Conservation (phyloP, 2,329 filamentous ascomycete genomes). For the Ophiostoma novo-ulmi region DNA sequence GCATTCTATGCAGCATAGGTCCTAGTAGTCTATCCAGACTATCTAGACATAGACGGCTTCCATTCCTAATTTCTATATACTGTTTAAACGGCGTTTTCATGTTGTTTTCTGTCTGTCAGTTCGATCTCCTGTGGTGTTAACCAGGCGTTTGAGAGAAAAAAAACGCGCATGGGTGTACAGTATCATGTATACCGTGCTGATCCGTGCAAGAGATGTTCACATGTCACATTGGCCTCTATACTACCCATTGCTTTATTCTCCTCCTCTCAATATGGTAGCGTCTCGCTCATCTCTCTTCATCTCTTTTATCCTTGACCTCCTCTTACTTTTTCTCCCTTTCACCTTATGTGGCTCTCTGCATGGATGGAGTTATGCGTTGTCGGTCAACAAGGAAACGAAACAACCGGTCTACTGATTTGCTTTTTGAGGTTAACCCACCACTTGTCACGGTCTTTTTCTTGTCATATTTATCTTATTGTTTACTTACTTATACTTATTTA, state of each 20-base stretch:
- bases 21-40: background rate
- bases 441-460: constrained; percentile 13
- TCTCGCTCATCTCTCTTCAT: background rate
- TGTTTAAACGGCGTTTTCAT: background rate
- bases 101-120: background rate
- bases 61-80: background rate
- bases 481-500: background rate
- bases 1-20: constrained; percentile 49
- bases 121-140: background rate
- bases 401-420: constrained; percentile 14
- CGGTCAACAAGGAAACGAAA: constrained; percentile 24
- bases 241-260: background rate
- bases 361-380: constrained; percentile 28
- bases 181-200: background rate
- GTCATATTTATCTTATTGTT: background rate
- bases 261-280: background rate
- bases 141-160: background rate
- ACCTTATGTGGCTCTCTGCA: constrained; percentile 25
- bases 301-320: background rate
- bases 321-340: constrained; percentile 4
- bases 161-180: background rate
- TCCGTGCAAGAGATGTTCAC: background rate
- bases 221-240: background rate
- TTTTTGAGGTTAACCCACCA: background rate
- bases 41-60: background rate